Evolutionary conservation across 129 eudicot species (phyloP), one percentile per base, ranked within the genome.

Genomic region (Rutidosis leptorrhynchoides): DNA sequence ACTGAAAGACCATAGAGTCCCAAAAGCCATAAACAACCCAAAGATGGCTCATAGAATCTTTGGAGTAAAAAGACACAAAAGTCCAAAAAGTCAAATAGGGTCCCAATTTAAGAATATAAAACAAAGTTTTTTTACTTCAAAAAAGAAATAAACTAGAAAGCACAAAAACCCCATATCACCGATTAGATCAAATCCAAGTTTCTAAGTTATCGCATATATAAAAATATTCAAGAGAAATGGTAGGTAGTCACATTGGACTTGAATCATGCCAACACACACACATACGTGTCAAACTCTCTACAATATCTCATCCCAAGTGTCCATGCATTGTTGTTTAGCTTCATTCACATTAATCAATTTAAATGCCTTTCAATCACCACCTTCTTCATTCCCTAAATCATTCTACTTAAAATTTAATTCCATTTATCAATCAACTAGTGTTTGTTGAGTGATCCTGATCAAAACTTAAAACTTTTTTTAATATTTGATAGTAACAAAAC

Each of bases 241-340:
- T 32, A 15, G 8, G 6, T 27, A 3, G 29, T 46, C 23, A 71
- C 4, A 60, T 53, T 63, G 29, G 9, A 43, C 48, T 58, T 27
- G 20, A 67, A 21, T 46, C 46, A 33, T 75, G 81, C 64, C 81
- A 75, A 64, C 84, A 58, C 84, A n/a, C n/a, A 42, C 32, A 30
- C 78, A 15, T 79, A 85, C 90, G 90, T 85, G 95, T 82, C 87
- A 26, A 45, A 20, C 69, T 60, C 78, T 75, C 80, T 64, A 25
- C 74, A 71, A 20, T 67, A 71, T 71, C 30, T 64, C 72, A 37
- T 84, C n/a, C 75, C 93, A 86, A 72, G 93, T 86, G 93, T 86
- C 88, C 72, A 45, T 72, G 27, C 56, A 62, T n/a, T 30, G 43
- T 32, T 48, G 51, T 46, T 62, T n/a, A n/a, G n/a, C n/a, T n/a